Conservation (phyloP, 257 asterid genomes). For the Verbascum thapsus region DNA sequence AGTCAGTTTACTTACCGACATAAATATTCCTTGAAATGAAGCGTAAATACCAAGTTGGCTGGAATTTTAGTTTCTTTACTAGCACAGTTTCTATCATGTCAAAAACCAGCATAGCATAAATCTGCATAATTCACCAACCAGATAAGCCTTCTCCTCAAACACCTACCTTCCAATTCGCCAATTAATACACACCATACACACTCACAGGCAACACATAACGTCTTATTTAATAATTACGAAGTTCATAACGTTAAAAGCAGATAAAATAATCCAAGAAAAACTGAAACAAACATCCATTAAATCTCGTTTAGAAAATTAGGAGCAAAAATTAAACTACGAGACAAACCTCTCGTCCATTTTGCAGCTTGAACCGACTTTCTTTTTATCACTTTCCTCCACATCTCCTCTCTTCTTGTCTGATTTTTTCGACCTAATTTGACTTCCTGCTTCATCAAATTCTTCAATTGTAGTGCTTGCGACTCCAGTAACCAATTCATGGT, state of each 20-base stretch:
- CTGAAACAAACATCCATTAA: neutral
- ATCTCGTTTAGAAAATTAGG: neutral
- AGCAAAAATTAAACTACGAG: neutral
- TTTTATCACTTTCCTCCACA: conserved; percentile 36
- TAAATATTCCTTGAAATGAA: too few relatives aligned
- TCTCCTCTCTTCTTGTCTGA: conserved; percentile 31
- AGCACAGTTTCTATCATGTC: too few relatives aligned
- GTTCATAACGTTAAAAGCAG: too few relatives aligned
- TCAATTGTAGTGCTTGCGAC: conserved; percentile 35
- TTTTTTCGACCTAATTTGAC: conserved; percentile 29
- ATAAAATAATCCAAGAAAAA: too few relatives aligned
- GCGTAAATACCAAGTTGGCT: too few relatives aligned
- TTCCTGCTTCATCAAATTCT: conserved; percentile 33
- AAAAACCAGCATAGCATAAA: too few relatives aligned
- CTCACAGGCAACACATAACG: too few relatives aligned
- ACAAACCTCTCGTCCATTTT: conserved; percentile 81
- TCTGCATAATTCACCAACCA: too few relatives aligned
- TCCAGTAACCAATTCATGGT: conserved; percentile 30
- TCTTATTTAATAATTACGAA: neutral
- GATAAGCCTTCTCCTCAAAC: too few relatives aligned
- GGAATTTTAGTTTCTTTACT: too few relatives aligned
- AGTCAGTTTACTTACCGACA: too few relatives aligned
- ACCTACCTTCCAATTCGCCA: conserved; percentile 47
- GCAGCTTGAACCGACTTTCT: conserved; percentile 59
- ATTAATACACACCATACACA: conserved; percentile 25